Base-by-base conservation (phyloP, 495 filamentous ascomycete species). In the Daldinia grandis region DNA sequence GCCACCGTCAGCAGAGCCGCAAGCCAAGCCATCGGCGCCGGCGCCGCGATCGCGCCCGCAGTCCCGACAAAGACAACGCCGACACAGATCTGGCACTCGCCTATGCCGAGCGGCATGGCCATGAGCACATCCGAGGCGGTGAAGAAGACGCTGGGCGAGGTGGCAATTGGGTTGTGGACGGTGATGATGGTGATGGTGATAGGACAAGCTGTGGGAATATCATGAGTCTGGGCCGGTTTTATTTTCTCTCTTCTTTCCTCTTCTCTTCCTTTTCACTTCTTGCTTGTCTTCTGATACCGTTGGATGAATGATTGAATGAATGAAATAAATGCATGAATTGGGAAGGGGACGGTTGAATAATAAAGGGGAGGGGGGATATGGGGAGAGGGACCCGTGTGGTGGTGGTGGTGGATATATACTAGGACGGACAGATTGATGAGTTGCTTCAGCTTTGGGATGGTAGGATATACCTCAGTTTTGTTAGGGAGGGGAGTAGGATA, bases 241-340 rank as follows among this genome's bases (percentile, higher is more conserved):
- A 6, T 47, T 24, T 24, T 24, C n/a, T 17, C 17, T 24, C 42
- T 30, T 19, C 8, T 38, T 21, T 24, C 14, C 33, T 37, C 1
- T 38, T 58, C 12, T 14, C 3, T 54, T 62, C 15, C 12, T 14
- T 1, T 54, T 62, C 15, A 24, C 19, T 55, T 44, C 38, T 35
- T 37, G 0, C 4, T 50, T 38, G 15, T 17, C 7, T 17, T 24
- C 24, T 54, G 56, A 35, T 53, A 47, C 28, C 27, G 42, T 30
- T 21, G 42, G 44, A 59, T 42, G 42, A 53, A 59, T 42, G 63
- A 66, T 10, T 66, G 55, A 66, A 66, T 66, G 55, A 66, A 66
- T 8, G 54, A 58, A 57, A 58, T 31, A 30, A 24, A 21, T 2
- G 42, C 14, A 51, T 24, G 38, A 57, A 37, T 14, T 8, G 14